Percentiles rank a stretch among this genome's conserved stretches.
Evolutionary conservation across 345 rosid genomes (phyloP).

Genomic region (Abelmoschus esculentus): DNA sequence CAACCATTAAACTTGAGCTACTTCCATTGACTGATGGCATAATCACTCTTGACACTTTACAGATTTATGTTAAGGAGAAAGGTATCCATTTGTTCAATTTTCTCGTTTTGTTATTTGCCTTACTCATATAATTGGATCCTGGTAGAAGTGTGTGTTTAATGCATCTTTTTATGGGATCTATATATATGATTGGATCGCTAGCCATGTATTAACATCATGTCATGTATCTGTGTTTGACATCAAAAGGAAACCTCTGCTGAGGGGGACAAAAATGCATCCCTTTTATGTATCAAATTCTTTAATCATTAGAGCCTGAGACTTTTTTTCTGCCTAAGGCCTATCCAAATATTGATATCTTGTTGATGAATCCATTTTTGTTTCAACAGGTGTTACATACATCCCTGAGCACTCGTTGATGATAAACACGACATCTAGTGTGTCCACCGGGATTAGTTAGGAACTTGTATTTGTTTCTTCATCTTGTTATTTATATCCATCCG

Average conservation of each 20-base stretch:
- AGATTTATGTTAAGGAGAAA: constrained; percentile 42
- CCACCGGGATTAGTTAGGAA: too few relatives aligned
- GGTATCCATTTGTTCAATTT: neutral
- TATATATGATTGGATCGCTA: neutral
- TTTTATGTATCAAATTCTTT: neutral
- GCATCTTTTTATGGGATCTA: neutral
- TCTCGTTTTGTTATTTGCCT: neutral
- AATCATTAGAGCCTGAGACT: too few relatives aligned
- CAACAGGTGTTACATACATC: too few relatives aligned
- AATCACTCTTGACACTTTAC: constrained; percentile 77
- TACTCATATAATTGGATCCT: neutral
- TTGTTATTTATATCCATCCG: neutral
- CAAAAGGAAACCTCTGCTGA: neutral
- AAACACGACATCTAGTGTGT: too few relatives aligned
- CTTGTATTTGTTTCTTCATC: neutral
- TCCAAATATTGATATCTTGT: too few relatives aligned
- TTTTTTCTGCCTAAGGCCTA: too few relatives aligned
- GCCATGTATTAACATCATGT: neutral
- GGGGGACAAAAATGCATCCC: neutral
- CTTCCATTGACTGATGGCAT: constrained; percentile 96
- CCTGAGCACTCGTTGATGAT: too few relatives aligned
- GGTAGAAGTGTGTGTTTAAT: neutral
- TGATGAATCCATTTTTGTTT: too few relatives aligned
- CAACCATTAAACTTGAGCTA: constrained; percentile 81
- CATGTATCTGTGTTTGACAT: neutral